Percentiles rank a stretch among this genome's conserved stretches.
Evolutionary conservation across 2,329 filamentous ascomycete species (phyloP).

Genomic region (Bipolaris bicolor): DNA sequence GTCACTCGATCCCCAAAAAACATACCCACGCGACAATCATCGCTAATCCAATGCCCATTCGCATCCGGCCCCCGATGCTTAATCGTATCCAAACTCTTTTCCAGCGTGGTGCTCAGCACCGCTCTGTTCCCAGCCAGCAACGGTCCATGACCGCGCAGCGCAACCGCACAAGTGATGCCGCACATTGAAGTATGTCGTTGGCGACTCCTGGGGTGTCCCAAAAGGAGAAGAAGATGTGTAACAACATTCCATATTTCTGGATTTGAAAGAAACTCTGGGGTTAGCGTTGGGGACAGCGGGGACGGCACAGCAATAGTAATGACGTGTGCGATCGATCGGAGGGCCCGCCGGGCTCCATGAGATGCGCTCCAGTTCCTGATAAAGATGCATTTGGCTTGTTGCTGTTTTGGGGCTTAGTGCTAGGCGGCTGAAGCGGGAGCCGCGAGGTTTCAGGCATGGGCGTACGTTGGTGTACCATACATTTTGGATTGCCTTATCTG

Average conservation of each 20-base stretch:
- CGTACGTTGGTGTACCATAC: too few relatives aligned
- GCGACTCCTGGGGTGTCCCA: background rate
- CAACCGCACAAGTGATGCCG: constrained; percentile 24
- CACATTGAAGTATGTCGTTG: constrained; percentile 13
- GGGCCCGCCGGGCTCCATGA: background rate
- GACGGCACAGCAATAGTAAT: background rate
- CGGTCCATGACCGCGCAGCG: constrained; percentile 20
- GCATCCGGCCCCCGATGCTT: constrained; percentile 56
- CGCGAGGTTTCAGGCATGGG: background rate
- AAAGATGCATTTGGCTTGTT: constrained; percentile 12
- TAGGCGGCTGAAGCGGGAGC: too few relatives aligned
- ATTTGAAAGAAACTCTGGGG: background rate
- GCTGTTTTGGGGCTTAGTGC: constrained; percentile 11
- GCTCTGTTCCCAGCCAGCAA: constrained; percentile 9
- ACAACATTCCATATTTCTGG: background rate
- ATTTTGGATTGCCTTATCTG: background rate
- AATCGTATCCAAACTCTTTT: constrained; percentile 34
- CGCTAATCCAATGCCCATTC: constrained; percentile 55
- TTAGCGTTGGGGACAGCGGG: background rate
- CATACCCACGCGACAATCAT: constrained; percentile 53
- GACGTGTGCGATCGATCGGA: constrained; percentile 3
- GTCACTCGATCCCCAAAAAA: background rate
- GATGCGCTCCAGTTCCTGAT: constrained; percentile 5
- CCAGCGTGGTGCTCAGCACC: constrained; percentile 15
- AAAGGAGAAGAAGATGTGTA: background rate